These are phyloP conservation scores for Hanseniaspora singularis DNA, from an alignment of 805 yeast species.

Conservation along the genomic window DNA sequence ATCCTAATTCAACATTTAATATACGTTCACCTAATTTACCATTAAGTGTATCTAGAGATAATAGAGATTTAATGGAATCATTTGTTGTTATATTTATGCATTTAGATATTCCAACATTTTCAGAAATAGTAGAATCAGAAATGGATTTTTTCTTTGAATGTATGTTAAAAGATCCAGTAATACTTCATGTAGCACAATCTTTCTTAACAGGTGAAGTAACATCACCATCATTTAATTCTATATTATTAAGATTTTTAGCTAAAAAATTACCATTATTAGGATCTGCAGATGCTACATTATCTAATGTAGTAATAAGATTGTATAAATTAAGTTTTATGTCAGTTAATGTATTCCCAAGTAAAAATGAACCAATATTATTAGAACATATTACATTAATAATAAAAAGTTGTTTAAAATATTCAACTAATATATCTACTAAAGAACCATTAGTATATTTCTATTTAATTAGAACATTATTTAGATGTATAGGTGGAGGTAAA, in stretches of 20 bases:
- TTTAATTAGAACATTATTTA: conserved; percentile 72
- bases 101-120: conserved; percentile 89
- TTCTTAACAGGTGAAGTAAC: conserved; percentile 90
- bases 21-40: conserved; percentile 74
- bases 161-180: conserved; percentile 70
- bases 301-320: conserved; percentile 70
- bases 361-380: conserved; percentile 74
- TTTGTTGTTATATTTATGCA: conserved; percentile 88
- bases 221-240: conserved; percentile 80
- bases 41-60: conserved; percentile 79
- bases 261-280: conserved; percentile 68
- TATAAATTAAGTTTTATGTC: conserved; percentile 94
- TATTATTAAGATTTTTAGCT: conserved; percentile 63
- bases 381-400: conserved; percentile 82
- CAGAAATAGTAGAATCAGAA: conserved; percentile 77
- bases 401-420: conserved; percentile 59
- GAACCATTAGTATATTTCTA: conserved; percentile 88
- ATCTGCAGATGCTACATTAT: conserved; percentile 58
- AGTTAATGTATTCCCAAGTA: conserved; percentile 76
- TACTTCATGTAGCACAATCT: conserved; percentile 84
- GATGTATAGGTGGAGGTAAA: conserved; percentile 94
- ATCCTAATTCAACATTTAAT: no score
- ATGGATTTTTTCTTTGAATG: conserved; percentile 64
- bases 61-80: conserved; percentile 89
- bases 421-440: conserved; percentile 75